A percentile compares a stretch with the other conserved stretches of the same genome.
These are phyloP conservation scores for Penicillium corylophilum DNA, from an alignment of 2,329 filamentous ascomycete genomes.

Conservation along the genomic window DNA sequence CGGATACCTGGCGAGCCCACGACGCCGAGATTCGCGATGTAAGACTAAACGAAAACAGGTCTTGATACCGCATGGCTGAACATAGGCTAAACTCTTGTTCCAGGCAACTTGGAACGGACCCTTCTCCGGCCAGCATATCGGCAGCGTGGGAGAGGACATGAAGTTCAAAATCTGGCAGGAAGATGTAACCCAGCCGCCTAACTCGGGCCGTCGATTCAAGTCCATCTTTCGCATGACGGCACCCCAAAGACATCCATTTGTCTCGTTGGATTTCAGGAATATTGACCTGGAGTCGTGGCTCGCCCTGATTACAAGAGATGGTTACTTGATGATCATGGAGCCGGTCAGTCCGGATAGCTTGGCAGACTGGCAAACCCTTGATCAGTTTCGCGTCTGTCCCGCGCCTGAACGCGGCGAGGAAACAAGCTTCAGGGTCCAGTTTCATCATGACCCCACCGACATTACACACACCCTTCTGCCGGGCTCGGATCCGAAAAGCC, in stretches of 20 bases:
- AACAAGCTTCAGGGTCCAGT: slow-evolving; percentile 79
- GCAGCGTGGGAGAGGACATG: slow-evolving; percentile 84
- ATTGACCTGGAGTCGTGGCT: slow-evolving; percentile 81
- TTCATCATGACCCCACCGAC: slow-evolving; percentile 75
- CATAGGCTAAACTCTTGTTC: slow-evolving; percentile 19
- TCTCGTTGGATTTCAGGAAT: slow-evolving; percentile 83
- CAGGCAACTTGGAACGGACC: slow-evolving; percentile 93
- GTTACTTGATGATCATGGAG: slow-evolving; percentile 75
- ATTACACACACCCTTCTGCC: slow-evolving; percentile 76
- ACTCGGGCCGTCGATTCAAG: slow-evolving; percentile 77
- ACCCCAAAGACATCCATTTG: slow-evolving; percentile 67
- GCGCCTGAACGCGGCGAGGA: slow-evolving; percentile 77
- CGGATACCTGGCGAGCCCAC: slow-evolving; percentile 87
- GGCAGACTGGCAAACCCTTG: slow-evolving; percentile 70
- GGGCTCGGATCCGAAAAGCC: slow-evolving; percentile 74
- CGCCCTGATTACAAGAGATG: slow-evolving; percentile 80
- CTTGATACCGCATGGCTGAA: neutral
- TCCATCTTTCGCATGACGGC: slow-evolving; percentile 61
- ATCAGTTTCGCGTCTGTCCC: slow-evolving; percentile 71
- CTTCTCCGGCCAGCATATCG: slow-evolving; percentile 83
- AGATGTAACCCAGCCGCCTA: slow-evolving; percentile 73
- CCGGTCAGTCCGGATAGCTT: slow-evolving; percentile 81
- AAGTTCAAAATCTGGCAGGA: slow-evolving; percentile 92
- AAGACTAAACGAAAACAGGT: slow-evolving; percentile 33
- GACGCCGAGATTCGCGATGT: slow-evolving; percentile 88